A percentile compares a stretch with the other conserved stretches of the same genome.
phyloP scores from a whole-genome alignment of 2,329 filamentous ascomycete genomes.

The Clonostachys rosea region DNA sequence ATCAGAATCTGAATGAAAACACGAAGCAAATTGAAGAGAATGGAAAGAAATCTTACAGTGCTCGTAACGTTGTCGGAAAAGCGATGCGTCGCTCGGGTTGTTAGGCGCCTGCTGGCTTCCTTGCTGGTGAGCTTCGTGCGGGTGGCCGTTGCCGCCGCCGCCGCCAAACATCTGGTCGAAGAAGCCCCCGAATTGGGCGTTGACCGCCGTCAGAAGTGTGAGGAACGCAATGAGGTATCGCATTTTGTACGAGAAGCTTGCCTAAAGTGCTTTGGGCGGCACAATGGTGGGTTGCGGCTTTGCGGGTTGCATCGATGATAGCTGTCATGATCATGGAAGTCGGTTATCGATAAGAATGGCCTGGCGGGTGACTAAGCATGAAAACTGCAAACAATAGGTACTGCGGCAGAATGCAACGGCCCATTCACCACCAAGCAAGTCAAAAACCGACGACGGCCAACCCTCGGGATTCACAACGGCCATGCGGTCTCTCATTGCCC shows the following conservation, averaged over 20 bases:
- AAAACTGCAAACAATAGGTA: too few relatives aligned
- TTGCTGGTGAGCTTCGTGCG: slow-evolving; percentile 39
- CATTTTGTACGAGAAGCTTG: slow-evolving; percentile 13
- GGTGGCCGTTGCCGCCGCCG: slow-evolving; percentile 37
- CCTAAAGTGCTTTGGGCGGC: too few relatives aligned
- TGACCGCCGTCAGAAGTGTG: slow-evolving; percentile 54
- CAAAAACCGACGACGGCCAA: not conserved
- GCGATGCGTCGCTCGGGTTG: slow-evolving; percentile 75
- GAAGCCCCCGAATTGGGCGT: slow-evolving; percentile 83
- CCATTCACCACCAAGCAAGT: too few relatives aligned
- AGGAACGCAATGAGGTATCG: slow-evolving; percentile 38
- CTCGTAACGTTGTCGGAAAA: slow-evolving; percentile 71
- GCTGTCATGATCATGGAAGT: not conserved
- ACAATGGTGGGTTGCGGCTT: too few relatives aligned
- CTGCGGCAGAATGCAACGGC: too few relatives aligned
- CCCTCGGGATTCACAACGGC: slow-evolving; percentile 15
- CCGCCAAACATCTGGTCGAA: slow-evolving; percentile 96
- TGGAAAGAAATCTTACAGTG: slow-evolving; percentile 43
- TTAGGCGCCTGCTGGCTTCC: slow-evolving; percentile 61
- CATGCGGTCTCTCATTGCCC: slow-evolving; percentile 42
- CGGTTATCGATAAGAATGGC: not conserved
- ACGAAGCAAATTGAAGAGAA: not conserved
- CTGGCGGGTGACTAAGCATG: not conserved
- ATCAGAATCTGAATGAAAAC: not conserved
- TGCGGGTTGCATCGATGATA: not conserved